Conservation (phyloP, 1,139 yeast species). For the Diutina sp. region DNA sequence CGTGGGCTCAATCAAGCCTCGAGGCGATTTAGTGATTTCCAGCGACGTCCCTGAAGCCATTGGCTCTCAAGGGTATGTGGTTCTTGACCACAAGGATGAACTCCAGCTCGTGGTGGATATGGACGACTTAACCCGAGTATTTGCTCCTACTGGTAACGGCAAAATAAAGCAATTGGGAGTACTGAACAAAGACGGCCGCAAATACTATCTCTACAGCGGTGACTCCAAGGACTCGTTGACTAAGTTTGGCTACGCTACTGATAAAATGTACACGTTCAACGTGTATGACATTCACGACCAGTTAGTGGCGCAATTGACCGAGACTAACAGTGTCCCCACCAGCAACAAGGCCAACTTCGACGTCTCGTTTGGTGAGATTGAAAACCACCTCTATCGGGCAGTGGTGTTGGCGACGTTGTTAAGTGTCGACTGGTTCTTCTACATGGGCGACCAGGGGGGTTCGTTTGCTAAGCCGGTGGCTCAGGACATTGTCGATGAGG, state of each 20-base stretch:
- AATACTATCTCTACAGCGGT: slow-evolving; percentile 77
- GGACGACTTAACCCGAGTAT: not conserved
- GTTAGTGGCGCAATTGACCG: not conserved
- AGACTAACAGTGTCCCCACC: not conserved
- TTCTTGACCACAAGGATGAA: not conserved
- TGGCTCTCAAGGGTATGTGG: not conserved
- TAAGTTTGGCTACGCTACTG: not conserved
- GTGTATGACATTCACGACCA: not conserved
- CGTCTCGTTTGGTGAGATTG: not conserved
- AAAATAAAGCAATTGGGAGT: not conserved
- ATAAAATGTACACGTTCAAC: not conserved
- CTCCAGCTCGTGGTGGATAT: not conserved
- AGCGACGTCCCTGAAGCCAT: not conserved
- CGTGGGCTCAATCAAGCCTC: not conserved
- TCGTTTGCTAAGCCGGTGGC: not conserved
- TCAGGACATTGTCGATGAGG: not conserved
- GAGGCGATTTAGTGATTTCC: not conserved
- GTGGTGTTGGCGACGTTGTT: not conserved
- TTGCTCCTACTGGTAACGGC: not conserved
- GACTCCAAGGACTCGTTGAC: not conserved
- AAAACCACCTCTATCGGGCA: not conserved
- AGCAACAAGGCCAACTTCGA: not conserved
- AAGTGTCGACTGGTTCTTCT: not conserved
- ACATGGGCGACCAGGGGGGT: not conserved
- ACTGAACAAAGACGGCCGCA: slow-evolving; percentile 82